A percentile compares a stretch with the other conserved stretches of the same genome.
These are phyloP conservation scores for Eimeria praecox DNA, from an alignment of 169 alveolate species.

Conservation along the genomic window DNA sequence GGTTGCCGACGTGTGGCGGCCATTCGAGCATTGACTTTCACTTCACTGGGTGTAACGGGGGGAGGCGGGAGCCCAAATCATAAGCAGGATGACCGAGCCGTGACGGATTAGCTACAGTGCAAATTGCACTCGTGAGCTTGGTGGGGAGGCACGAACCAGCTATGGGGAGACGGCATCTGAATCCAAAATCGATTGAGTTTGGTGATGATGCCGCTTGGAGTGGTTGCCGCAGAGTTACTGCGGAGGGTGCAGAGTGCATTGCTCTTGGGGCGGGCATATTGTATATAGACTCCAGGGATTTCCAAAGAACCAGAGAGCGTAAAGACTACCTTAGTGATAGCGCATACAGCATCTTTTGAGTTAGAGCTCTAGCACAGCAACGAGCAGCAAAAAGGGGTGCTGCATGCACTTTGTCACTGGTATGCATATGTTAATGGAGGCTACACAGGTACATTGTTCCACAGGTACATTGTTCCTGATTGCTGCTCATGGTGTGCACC, in stretches of 20 bases:
- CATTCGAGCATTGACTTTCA: neutral
- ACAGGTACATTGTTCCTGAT: neutral
- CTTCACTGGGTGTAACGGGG: neutral
- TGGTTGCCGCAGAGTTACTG: neutral
- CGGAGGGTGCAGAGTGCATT: neutral
- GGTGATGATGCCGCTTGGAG: neutral
- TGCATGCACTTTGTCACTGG: neutral
- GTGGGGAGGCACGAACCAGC: neutral
- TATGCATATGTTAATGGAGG: neutral
- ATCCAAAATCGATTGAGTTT: neutral
- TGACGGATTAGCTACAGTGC: neutral
- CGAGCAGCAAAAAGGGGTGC: neutral
- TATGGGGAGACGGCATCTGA: neutral
- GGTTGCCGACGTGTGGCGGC: slow-evolving; percentile 22
- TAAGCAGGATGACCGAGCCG: neutral
- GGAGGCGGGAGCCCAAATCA: neutral
- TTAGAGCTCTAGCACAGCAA: neutral
- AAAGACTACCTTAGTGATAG: neutral
- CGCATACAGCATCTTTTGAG: neutral
- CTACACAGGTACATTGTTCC: neutral
- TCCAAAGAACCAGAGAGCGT: neutral
- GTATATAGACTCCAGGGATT: neutral
- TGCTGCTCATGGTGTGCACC: neutral
- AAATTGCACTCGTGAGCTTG: neutral
- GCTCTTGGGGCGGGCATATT: neutral